A percentile compares a stretch with the other conserved stretches of the same genome.
Evolutionary conservation across 441 rosid species (phyloP).

Genomic region (Gossypium gossypioides): DNA sequence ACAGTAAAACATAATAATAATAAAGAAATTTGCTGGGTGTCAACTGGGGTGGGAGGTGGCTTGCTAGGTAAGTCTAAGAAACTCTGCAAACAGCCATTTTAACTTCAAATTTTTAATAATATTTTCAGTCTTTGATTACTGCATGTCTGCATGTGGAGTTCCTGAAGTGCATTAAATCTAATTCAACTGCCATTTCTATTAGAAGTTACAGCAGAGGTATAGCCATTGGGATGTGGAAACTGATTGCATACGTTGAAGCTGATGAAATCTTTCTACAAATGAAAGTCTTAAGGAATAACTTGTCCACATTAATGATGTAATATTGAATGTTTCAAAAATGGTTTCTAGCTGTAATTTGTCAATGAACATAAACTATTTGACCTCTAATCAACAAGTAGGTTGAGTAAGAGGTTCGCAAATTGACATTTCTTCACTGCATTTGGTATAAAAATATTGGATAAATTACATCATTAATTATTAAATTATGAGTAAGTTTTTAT

Average conservation of each 20-base stretch:
- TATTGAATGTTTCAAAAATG: neutral
- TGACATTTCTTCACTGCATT: neutral
- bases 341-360: slow-evolving; percentile 5
- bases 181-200: slow-evolving; percentile 5
- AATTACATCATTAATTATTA: too few species aligned
- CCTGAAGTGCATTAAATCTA: neutral
- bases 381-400: slow-evolving; percentile 9
- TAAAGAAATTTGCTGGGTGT: neutral
- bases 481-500: too few species aligned
- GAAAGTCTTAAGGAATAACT: neutral
- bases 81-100: neutral
- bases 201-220: neutral
- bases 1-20: neutral
- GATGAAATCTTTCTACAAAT: neutral
- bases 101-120: neutral
- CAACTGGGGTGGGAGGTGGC: slow-evolving; percentile 14
- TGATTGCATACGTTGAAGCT: neutral
- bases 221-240: neutral
- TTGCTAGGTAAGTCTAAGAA: slow-evolving; percentile 17
- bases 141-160: slow-evolving; percentile 18
- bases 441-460: neutral
- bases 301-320: neutral
- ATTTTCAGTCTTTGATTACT: slow-evolving; percentile 16
- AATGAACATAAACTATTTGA: slow-evolving; percentile 1
- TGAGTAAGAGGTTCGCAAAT: neutral